Conservation (phyloP, 495 filamentous ascomycete genomes). For the Neurospora sublineolata region DNA sequence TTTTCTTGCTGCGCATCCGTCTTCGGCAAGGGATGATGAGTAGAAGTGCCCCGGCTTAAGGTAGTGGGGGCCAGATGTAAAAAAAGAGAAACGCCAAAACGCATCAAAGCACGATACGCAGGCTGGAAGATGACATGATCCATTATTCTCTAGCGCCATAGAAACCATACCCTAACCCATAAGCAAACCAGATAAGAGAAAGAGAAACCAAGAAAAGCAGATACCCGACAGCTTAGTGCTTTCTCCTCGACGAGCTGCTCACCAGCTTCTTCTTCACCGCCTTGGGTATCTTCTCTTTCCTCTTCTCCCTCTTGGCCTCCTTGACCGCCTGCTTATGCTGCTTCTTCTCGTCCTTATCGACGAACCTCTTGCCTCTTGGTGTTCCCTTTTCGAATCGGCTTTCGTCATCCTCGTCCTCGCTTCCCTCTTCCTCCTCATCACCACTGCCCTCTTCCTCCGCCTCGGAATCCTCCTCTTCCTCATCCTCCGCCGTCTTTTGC, state of each 20-base stretch:
- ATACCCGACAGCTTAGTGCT: too few relatives aligned
- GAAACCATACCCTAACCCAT: not conserved
- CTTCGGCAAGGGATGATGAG: not conserved
- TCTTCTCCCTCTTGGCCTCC: constrained; percentile 82
- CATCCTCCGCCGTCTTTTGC: constrained; percentile 25
- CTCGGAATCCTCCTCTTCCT: constrained; percentile 24
- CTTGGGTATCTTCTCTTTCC: constrained; percentile 93
- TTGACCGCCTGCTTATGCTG: constrained; percentile 84
- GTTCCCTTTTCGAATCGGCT: constrained; percentile 49
- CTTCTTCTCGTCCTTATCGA: constrained; percentile 84
- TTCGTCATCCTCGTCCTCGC: constrained; percentile 24
- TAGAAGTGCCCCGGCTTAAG: rapidly evolving
- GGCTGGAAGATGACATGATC: not conserved
- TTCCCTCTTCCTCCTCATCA: constrained; percentile 18
- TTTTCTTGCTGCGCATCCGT: not conserved
- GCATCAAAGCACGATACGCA: not conserved
- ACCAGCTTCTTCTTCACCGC: constrained; percentile 78
- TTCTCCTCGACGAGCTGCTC: constrained; percentile 24
- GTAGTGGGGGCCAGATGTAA: not conserved
- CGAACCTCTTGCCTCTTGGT: constrained; percentile 78
- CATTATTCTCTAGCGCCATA: not conserved
- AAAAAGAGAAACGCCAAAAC: not conserved
- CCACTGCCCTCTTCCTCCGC: constrained; percentile 39
- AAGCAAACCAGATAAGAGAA: too few relatives aligned
- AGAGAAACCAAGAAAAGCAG: too few relatives aligned